A percentile compares a stretch with the other conserved stretches of the same genome.
Conservation (phyloP, 1,284 basidiomycete species). For the Inonotus obliquus region DNA sequence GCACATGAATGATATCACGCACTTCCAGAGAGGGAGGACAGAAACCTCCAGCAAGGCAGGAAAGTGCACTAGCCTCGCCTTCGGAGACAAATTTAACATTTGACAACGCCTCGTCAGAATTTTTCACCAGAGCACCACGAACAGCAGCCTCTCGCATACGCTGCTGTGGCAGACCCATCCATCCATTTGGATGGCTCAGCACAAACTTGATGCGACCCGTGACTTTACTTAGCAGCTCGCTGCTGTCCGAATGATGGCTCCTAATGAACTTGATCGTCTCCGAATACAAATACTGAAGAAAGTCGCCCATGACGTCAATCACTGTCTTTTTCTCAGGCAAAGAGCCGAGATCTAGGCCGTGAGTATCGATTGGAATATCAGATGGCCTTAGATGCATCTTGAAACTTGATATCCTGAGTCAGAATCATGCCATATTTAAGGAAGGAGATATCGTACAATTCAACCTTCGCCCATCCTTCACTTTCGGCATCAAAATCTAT, state of each 20-base stretch:
- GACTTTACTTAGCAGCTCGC: constrained; percentile 57
- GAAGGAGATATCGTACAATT: constrained; percentile 47
- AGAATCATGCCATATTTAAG: neutral
- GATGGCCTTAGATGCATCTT: constrained; percentile 64
- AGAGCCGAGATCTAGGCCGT: constrained; percentile 67
- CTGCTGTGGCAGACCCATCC: constrained; percentile 75
- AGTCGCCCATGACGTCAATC: constrained; percentile 72
- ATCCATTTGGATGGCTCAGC: constrained; percentile 73
- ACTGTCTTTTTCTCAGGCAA: constrained; percentile 59
- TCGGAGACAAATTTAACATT: constrained; percentile 73
- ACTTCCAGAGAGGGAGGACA: constrained; percentile 70
- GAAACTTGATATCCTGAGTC: constrained; percentile 53
- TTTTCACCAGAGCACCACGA: constrained; percentile 59
- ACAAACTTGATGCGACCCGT: constrained; percentile 65
- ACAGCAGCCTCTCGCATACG: constrained; percentile 68
- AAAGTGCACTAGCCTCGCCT: constrained; percentile 74
- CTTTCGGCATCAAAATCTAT: constrained; percentile 60
- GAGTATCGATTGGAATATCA: constrained; percentile 72
- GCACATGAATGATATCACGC: constrained; percentile 22
- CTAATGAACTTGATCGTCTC: constrained; percentile 68
- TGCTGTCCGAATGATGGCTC: constrained; percentile 68
- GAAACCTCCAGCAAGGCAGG: constrained; percentile 67
- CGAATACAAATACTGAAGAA: constrained; percentile 62
- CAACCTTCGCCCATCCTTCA: constrained; percentile 65
- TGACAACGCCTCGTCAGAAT: constrained; percentile 61